phyloP scores from a whole-genome alignment of 2,329 filamentous ascomycete genomes.

The Colletotrichum costaricense region DNA sequence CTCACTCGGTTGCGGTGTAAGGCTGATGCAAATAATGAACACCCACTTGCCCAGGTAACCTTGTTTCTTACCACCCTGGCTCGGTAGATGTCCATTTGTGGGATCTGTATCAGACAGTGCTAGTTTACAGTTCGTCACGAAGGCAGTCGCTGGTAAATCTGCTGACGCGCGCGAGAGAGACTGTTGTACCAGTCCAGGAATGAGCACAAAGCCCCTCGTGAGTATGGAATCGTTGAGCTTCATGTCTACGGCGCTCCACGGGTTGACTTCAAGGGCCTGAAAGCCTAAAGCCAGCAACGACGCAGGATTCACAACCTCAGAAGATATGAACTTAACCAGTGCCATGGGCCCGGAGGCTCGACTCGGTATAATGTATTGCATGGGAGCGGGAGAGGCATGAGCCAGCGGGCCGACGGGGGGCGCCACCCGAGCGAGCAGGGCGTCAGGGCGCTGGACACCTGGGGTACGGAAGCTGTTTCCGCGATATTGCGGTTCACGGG shows the following conservation, averaged over 20 bases:
- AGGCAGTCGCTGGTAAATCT: neutral
- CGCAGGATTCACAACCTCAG: neutral
- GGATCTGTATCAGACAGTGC: neutral
- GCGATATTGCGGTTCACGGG: slow-evolving; percentile 21
- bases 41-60: neutral
- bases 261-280: neutral
- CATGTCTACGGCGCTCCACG: neutral
- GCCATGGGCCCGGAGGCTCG: neutral
- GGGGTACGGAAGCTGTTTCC: slow-evolving; percentile 24
- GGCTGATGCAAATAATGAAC: slow-evolving; percentile 15
- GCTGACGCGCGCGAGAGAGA: neutral
- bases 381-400: slow-evolving; percentile 19
- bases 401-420: slow-evolving; percentile 26
- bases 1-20: neutral
- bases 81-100: neutral
- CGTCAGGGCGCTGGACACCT: slow-evolving; percentile 39
- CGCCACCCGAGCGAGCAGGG: slow-evolving; percentile 45
- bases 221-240: neutral
- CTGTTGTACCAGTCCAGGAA: neutral
- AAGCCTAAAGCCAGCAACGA: neutral
- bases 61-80: neutral
- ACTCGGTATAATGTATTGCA: neutral
- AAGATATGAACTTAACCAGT: neutral
- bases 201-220: neutral
- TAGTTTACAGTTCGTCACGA: neutral